A percentile compares a stretch with the other conserved stretches of the same genome.
Conservation (phyloP, 768 basidiomycete species). For the Antrodiella citrinella region DNA sequence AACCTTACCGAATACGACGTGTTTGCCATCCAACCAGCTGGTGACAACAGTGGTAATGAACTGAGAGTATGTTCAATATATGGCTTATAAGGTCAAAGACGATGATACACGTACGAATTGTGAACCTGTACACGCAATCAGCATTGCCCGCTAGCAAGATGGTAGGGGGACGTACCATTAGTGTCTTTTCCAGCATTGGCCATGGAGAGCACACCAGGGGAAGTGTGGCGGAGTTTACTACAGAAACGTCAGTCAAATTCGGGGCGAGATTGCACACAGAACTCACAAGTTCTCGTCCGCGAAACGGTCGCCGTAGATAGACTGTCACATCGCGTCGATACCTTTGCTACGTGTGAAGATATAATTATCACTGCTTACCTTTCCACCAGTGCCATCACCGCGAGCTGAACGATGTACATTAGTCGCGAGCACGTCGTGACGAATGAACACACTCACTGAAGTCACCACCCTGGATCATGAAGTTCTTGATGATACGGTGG, state of each 20-base stretch:
- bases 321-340: constrained; percentile 30
- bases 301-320: constrained; percentile 88
- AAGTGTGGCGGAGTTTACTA: constrained; percentile 94
- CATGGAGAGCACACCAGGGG: constrained; percentile 85
- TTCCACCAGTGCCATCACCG: constrained; percentile 87
- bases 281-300: constrained; percentile 93
- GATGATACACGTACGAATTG: constrained; percentile 61
- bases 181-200: constrained; percentile 91
- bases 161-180: constrained; percentile 52
- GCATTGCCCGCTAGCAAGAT: not conserved
- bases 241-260: not conserved
- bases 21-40: constrained; percentile 85
- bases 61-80: no score
- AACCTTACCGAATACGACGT: constrained; percentile 92
- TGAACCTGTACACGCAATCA: constrained; percentile 48
- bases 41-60: constrained; percentile 90
- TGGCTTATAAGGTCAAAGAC: no score
- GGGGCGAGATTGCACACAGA: not conserved
- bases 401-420: no score
- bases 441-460: constrained; percentile 59
- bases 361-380: constrained; percentile 36
- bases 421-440: no score
- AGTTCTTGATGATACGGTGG: constrained; percentile 92
- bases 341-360: not conserved
- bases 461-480: constrained; percentile 99